Base-by-base conservation (phyloP, 140 eudicot species). In the Oenanthe javanica region DNA sequence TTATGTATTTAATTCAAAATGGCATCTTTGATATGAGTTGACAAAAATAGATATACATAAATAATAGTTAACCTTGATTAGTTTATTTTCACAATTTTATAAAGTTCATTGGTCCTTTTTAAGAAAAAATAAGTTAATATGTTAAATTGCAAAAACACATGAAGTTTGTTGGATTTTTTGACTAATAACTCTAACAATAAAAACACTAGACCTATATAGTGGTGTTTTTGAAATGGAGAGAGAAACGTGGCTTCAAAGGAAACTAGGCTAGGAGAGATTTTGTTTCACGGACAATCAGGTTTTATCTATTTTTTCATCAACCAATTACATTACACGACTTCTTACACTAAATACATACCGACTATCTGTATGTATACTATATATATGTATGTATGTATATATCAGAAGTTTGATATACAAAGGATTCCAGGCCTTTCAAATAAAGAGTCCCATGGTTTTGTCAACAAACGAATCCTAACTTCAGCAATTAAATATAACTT, bases 161-260 rank as follows among this genome's bases (percentile, higher is more conserved):
- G 31, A 31, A 31, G 31, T 31, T 31, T 31, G 31, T 31, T 31
- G 31, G 31, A 31, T 31, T 31, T 31, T 31, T 31, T 31, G 31
- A 31, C 31, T 31, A 31, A 31, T 31, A 31, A 31, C 31, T 31
- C 31, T 31, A 31, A 31, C 31, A 31, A 50, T 36, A 74, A 46
- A 73, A 74, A 72, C 77, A 21, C 31, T 21, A 72, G 77, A 61
- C 46, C 61, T 75, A 75, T 47, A 75, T 75, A 75, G 61, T 48
- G 78, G 78, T 48, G 59, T 75, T 23, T 14, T 1, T 21, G 49
- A 10, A 72, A 21, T 23, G 40, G 77, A 43, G 6, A 73, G 31
- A 73, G 77, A 75, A 75, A 75, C 78, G 63, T 75, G 78, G 63
- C 21, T 75, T 13, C 78, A 47, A 75, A 75, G 78, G n/a, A 48